A percentile compares a stretch with the other conserved stretches of the same genome.
Evolutionary conservation across 2,329 filamentous ascomycete species (phyloP).

Genomic region (Coniochaeta sp.): DNA sequence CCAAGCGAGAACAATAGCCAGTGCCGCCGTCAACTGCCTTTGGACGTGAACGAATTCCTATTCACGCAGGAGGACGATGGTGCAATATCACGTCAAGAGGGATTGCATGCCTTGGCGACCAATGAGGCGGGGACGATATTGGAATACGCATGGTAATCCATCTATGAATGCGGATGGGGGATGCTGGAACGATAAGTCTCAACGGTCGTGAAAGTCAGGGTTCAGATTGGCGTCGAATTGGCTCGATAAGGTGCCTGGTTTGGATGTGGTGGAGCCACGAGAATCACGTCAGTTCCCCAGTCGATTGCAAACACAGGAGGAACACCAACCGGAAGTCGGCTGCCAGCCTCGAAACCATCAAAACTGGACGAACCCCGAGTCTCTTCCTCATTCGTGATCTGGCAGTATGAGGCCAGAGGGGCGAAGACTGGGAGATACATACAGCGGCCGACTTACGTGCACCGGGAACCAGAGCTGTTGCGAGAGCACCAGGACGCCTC

Average conservation of each 20-base stretch:
- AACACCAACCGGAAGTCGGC: constrained; percentile 3
- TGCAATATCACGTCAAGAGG: constrained; percentile 3
- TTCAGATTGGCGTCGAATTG: background rate
- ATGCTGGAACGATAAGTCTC: background rate
- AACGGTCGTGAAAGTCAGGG: background rate
- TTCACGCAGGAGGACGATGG: background rate
- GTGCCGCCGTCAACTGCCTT: background rate
- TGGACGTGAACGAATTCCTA: background rate
- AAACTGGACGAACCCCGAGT: background rate
- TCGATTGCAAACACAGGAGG: background rate
- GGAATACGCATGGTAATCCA: background rate
- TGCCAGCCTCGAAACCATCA: background rate
- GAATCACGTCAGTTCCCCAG: constrained; percentile 3
- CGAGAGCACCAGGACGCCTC: too few species aligned
- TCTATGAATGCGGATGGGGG: background rate
- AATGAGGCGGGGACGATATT: background rate
- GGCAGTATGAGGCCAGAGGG: background rate
- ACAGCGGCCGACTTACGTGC: background rate
- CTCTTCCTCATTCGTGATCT: background rate
- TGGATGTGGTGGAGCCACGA: background rate
- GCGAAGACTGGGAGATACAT: background rate
- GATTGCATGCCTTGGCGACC: background rate
- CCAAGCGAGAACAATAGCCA: background rate
- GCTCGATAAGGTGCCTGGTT: background rate
- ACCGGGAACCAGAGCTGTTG: too few species aligned